phyloP scores from a whole-genome alignment of 768 basidiomycete species.

The Tylopilus cervinicoccineus region DNA sequence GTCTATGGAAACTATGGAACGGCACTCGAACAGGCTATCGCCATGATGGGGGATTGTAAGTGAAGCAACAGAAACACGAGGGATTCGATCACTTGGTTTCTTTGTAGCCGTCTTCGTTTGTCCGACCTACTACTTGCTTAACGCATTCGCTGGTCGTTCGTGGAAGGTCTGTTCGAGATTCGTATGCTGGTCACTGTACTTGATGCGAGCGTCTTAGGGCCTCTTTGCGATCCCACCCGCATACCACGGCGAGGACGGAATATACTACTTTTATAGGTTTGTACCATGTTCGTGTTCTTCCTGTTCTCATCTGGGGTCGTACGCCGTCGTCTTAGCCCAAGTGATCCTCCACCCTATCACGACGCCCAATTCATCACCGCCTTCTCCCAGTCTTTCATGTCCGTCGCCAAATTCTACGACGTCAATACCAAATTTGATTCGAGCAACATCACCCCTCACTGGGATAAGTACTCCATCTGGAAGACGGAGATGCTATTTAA shows the following conservation, averaged over 20 bases:
- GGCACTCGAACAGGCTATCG: slow-evolving; percentile 31
- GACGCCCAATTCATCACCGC: slow-evolving; percentile 1
- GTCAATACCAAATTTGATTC: slow-evolving; percentile 19
- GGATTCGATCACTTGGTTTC: background rate
- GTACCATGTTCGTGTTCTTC: background rate
- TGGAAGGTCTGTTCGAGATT: slow-evolving; percentile 11
- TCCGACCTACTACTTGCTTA: slow-evolving; percentile 3
- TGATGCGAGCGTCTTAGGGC: slow-evolving; percentile 14
- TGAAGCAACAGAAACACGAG: background rate
- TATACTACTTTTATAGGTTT: slow-evolving; percentile 38
- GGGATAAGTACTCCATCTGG: slow-evolving; percentile 3
- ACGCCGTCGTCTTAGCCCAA: background rate
- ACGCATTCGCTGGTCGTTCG: background rate
- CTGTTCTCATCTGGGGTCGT: background rate
- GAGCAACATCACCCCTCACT: slow-evolving; percentile 14
- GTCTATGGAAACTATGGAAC: slow-evolving; percentile 34
- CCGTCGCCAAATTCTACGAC: slow-evolving; percentile 20
- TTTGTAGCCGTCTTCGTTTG: slow-evolving; percentile 6
- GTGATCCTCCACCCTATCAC: background rate
- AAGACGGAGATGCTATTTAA: slow-evolving; percentile 18
- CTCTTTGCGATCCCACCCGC: slow-evolving; percentile 31
- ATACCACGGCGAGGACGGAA: slow-evolving; percentile 30
- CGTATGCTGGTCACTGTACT: background rate
- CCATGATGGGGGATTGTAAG: slow-evolving; percentile 5
- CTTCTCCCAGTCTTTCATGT: slow-evolving; percentile 23